Percentiles rank a stretch among this genome's conserved stretches.
Evolutionary conservation across 345 rosid genomes (phyloP).

Genomic region (Cochlearia excelsa): DNA sequence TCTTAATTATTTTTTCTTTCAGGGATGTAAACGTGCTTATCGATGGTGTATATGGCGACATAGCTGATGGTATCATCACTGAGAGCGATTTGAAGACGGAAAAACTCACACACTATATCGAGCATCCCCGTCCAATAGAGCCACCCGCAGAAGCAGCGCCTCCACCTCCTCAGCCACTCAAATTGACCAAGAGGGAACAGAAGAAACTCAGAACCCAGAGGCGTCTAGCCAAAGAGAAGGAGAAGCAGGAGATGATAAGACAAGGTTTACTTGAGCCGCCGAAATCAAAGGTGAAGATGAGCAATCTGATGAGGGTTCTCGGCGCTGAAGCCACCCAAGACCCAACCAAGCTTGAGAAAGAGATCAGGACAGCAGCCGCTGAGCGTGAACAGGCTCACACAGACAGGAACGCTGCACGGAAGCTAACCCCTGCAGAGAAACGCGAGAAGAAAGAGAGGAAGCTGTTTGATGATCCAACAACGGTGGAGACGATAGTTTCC

Average conservation of each 20-base stretch:
- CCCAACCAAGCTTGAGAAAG: conserved; percentile 92
- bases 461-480: conserved; percentile 73
- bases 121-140: conserved; percentile 92
- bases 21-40: conserved; percentile 75
- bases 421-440: conserved; percentile 90
- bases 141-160: conserved; percentile 95
- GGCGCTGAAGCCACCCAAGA: conserved; percentile 99
- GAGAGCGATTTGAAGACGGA: conserved; percentile 60
- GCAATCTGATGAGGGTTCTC: conserved; percentile 93
- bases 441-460: conserved; percentile 92
- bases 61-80: conserved; percentile 38
- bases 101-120: conserved; percentile 72
- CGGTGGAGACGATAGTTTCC: conserved; percentile 70
- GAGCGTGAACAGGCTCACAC: conserved; percentile 99
- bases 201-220: conserved; percentile 94
- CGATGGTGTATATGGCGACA: conserved; percentile 53
- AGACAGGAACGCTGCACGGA: conserved; percentile 83
- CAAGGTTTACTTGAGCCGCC: conserved; percentile 95
- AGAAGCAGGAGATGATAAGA: conserved; percentile 93
- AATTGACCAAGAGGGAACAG: conserved; percentile 91
- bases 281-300: conserved; percentile 87
- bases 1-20: conserved; percentile 22
- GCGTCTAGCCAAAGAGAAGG: conserved; percentile 85
- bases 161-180: conserved; percentile 89
- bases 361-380: conserved; percentile 88